A percentile compares a stretch with the other conserved stretches of the same genome.
phyloP scores from a whole-genome alignment of 352 stramenopile genomes.

The Globisporangium okanoganense region DNA sequence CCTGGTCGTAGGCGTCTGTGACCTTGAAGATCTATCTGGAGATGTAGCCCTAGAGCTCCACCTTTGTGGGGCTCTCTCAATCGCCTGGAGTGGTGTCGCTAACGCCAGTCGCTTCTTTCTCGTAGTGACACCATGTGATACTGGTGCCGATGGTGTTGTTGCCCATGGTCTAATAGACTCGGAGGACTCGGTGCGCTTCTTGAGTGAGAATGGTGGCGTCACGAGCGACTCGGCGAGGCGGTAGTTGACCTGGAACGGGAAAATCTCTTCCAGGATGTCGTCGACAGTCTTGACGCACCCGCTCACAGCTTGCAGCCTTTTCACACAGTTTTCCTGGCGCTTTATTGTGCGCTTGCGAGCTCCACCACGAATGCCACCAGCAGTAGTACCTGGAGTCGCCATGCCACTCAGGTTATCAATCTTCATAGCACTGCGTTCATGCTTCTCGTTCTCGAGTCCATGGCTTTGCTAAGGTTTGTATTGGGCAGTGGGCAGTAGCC shows the following conservation, averaged over 20 bases:
- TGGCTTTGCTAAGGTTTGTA: background rate
- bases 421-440: background rate
- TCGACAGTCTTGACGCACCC: conserved; percentile 23
- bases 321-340: conserved; percentile 13
- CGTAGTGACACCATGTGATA: background rate
- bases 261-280: conserved; percentile 30
- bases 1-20: background rate
- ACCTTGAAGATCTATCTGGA: background rate
- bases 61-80: background rate
- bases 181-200: background rate
- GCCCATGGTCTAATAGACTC: background rate
- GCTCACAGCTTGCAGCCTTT: conserved; percentile 19
- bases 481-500: no score
- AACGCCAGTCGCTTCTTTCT: conserved; percentile 16
- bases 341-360: background rate
- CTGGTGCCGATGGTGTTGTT: background rate
- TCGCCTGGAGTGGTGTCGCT: conserved; percentile 6
- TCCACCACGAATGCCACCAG: background rate
- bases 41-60: background rate
- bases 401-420: background rate
- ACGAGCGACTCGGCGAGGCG: conserved; percentile 16
- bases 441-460: background rate
- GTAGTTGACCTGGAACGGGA: conserved; percentile 29
- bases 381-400: background rate
- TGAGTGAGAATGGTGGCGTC: background rate